phyloP scores from a whole-genome alignment of 805 yeast genomes.

The Teunomyces cretensis region DNA sequence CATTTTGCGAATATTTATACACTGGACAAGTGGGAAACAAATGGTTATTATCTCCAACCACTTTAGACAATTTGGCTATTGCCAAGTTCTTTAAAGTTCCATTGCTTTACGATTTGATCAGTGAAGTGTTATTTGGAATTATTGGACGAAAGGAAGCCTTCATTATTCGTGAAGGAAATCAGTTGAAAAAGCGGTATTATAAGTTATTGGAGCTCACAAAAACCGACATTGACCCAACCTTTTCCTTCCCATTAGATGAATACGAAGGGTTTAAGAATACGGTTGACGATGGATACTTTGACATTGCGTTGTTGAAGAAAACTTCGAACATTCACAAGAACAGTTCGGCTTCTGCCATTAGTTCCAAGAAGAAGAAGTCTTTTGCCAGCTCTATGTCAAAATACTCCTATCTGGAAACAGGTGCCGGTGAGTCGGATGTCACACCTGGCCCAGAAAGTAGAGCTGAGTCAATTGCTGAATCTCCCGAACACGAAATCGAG shows the following conservation, averaged over 20 bases:
- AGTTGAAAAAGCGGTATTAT: constrained; percentile 29
- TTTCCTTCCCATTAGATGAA: constrained; percentile 44
- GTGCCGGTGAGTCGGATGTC: constrained; percentile 5
- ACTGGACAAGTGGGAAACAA: constrained; percentile 79
- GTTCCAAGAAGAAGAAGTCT: constrained; percentile 18
- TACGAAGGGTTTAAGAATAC: constrained; percentile 57
- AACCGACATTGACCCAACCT: constrained; percentile 21
- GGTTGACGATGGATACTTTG: constrained; percentile 66
- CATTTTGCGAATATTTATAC: constrained; percentile 69
- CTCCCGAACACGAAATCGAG: neutral
- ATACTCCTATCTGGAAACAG: neutral
- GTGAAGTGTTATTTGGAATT: constrained; percentile 68
- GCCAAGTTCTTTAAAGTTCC: constrained; percentile 71
- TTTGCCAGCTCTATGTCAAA: constrained; percentile 1
- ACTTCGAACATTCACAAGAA: constrained; percentile 32
- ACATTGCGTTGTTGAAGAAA: constrained; percentile 51
- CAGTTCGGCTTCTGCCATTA: constrained; percentile 18
- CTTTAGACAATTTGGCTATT: constrained; percentile 60
- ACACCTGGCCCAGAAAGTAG: constrained; percentile 3
- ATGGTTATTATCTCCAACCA: constrained; percentile 71
- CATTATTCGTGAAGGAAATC: constrained; percentile 40
- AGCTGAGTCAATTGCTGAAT: neutral
- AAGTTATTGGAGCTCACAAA: constrained; percentile 23
- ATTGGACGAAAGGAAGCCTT: constrained; percentile 66
- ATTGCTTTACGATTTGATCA: constrained; percentile 63